These are phyloP conservation scores for Toxoplasma gondii DNA, from an alignment of 169 alveolate species.

Conservation along the genomic window DNA sequence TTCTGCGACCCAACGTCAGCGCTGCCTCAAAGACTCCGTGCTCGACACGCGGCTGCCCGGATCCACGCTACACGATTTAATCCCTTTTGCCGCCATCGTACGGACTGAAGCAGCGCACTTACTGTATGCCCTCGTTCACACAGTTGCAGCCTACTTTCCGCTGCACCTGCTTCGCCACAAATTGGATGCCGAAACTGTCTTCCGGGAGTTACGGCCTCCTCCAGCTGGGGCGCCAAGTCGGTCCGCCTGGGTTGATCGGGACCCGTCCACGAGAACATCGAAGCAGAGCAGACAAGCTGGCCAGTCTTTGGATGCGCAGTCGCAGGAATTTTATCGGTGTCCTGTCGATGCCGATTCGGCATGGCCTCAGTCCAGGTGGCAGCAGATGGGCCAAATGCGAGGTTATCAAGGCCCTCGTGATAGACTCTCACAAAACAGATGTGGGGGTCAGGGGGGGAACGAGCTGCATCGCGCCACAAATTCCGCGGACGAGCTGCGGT, in stretches of 20 bases:
- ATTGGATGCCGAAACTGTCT: not conserved
- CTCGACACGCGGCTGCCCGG: not conserved
- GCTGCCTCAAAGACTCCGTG: not conserved
- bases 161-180: slow-evolving; percentile 11
- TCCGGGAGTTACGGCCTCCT: not conserved
- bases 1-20: not conserved
- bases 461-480: not conserved
- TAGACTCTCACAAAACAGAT: not conserved
- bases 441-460: not conserved
- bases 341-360: too few relatives aligned
- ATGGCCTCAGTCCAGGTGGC: not conserved
- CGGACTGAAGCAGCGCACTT: slow-evolving; percentile 34
- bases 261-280: too few relatives aligned
- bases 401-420: not conserved
- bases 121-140: slow-evolving; percentile 12
- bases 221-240: not conserved
- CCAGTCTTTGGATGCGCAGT: too few relatives aligned
- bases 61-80: not conserved
- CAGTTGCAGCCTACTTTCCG: slow-evolving; percentile 7
- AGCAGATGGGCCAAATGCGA: not conserved
- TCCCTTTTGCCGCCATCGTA: not conserved
- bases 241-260: too few relatives aligned
- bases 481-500: not conserved
- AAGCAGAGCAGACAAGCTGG: too few relatives aligned
- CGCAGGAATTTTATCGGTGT: too few relatives aligned